Percentiles rank a stretch among this genome's conserved stretches.
phyloP scores from a whole-genome alignment of 1,139 yeast species.

The Pichia sp. region DNA sequence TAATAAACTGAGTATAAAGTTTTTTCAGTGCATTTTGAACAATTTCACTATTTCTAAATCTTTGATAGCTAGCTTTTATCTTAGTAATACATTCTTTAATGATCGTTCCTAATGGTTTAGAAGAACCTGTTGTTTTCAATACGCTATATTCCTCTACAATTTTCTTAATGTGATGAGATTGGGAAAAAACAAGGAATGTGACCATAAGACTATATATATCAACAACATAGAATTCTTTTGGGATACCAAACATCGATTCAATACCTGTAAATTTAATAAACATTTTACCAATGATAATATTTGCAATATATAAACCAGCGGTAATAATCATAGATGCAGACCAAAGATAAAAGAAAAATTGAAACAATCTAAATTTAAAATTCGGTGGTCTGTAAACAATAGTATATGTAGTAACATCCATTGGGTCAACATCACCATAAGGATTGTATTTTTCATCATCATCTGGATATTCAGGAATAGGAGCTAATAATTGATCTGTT shows the following conservation, averaged over 20 bases:
- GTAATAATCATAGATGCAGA: constrained; percentile 54
- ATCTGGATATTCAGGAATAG: constrained; percentile 31
- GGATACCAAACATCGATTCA: not conserved
- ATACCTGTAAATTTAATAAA: constrained; percentile 9
- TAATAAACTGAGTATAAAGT: too few relatives aligned
- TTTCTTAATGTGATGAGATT: too few relatives aligned
- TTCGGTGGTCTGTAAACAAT: constrained; percentile 85
- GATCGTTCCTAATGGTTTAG: too few relatives aligned
- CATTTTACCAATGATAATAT: constrained; percentile 10
- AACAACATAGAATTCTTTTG: constrained; percentile 3
- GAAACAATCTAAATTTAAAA: constrained; percentile 55
- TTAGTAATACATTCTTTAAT: too few relatives aligned
- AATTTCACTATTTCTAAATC: too few relatives aligned
- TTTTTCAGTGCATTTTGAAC: too few relatives aligned
- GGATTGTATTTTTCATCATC: constrained; percentile 38
- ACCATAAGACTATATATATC: constrained; percentile 6
- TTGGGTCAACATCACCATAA: constrained; percentile 50
- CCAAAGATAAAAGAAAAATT: constrained; percentile 62
- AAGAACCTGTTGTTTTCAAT: too few relatives aligned
- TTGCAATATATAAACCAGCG: constrained; percentile 23
- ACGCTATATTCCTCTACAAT: too few relatives aligned
- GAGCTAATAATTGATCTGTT: constrained; percentile 59
- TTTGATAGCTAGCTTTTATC: too few relatives aligned
- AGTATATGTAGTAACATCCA: constrained; percentile 50
- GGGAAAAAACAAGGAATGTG: constrained; percentile 13